These are phyloP conservation scores for Balansia obtecta DNA, from an alignment of 2,329 filamentous ascomycete genomes.

Conservation along the genomic window DNA sequence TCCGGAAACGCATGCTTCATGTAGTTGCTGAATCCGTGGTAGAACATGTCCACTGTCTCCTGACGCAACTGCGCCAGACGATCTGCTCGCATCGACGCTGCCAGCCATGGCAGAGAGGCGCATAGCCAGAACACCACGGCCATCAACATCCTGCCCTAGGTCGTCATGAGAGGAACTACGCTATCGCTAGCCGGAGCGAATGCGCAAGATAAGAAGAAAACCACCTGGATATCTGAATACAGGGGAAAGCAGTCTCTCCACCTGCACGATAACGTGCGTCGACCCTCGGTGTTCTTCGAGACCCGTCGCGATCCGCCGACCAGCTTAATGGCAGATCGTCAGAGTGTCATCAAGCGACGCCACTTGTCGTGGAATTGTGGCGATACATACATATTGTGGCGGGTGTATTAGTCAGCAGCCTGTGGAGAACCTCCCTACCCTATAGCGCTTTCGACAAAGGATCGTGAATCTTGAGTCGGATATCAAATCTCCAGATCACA, in stretches of 20 bases:
- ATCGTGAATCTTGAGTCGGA: neutral
- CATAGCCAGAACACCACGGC: slow-evolving; percentile 14
- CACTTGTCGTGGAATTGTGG: neutral
- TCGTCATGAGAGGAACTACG: neutral
- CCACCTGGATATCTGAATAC: neutral
- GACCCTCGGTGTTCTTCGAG: neutral
- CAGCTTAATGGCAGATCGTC: neutral
- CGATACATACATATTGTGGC: neutral
- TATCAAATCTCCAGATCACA: too few species aligned
- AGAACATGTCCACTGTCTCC: slow-evolving; percentile 71
- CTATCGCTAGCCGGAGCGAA: neutral
- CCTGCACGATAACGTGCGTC: slow-evolving; percentile 1
- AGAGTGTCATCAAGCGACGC: slow-evolving; percentile 3
- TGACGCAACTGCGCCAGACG: slow-evolving; percentile 42
- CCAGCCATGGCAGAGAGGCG: slow-evolving; percentile 28
- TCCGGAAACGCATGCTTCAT: slow-evolving; percentile 90
- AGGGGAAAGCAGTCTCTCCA: neutral
- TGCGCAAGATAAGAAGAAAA: neutral
- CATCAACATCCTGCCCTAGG: slow-evolving; percentile 16
- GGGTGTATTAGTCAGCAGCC: neutral
- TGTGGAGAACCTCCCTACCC: neutral
- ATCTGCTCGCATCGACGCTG: slow-evolving; percentile 40
- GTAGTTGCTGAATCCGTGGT: slow-evolving; percentile 94
- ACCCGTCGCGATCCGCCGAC: neutral
- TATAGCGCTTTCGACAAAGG: neutral